Evolutionary conservation across 768 basidiomycete genomes (phyloP).

Genomic region (Sporobolomyces pararoseus): DNA sequence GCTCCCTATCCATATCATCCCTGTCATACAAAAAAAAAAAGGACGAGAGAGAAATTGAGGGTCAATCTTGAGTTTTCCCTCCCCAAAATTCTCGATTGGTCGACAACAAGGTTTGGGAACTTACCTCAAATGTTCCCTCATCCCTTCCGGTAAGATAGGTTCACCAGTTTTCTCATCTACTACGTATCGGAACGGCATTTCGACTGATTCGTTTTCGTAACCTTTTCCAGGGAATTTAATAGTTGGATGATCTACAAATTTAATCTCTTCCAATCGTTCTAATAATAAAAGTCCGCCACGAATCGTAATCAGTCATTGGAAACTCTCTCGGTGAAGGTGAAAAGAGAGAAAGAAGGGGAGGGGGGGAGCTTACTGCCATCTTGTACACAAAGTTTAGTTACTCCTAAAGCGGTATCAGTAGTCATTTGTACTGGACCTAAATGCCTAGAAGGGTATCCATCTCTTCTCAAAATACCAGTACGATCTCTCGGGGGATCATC

Average conservation of each 20-base stretch:
- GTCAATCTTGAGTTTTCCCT: too few species aligned
- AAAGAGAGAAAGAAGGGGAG: background rate
- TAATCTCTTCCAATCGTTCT: slow-evolving; percentile 58
- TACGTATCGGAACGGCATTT: slow-evolving; percentile 93
- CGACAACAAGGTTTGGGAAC: background rate
- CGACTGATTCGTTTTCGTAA: slow-evolving; percentile 79
- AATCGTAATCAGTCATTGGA: background rate
- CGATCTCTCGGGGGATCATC: slow-evolving; percentile 95
- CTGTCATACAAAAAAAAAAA: background rate
- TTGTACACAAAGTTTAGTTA: slow-evolving; percentile 74
- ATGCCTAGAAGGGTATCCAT: slow-evolving; percentile 82
- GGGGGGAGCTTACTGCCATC: slow-evolving; percentile 53
- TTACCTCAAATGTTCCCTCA: slow-evolving; percentile 70
- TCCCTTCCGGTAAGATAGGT: slow-evolving; percentile 80
- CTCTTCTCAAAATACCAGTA: slow-evolving; percentile 75
- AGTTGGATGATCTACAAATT: slow-evolving; percentile 74
- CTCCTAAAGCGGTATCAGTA: slow-evolving; percentile 91
- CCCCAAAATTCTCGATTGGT: background rate
- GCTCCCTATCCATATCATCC: slow-evolving; percentile 37
- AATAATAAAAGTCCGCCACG: background rate
- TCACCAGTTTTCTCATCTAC: slow-evolving; percentile 55
- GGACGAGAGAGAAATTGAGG: too few species aligned
- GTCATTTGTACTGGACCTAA: slow-evolving; percentile 94
- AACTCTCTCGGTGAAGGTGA: too few species aligned
- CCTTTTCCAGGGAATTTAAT: slow-evolving; percentile 60